A percentile compares a stretch with the other conserved stretches of the same genome.
phyloP scores from a whole-genome alignment of 495 filamentous ascomycete species.

The Podospora pseudoanserina region DNA sequence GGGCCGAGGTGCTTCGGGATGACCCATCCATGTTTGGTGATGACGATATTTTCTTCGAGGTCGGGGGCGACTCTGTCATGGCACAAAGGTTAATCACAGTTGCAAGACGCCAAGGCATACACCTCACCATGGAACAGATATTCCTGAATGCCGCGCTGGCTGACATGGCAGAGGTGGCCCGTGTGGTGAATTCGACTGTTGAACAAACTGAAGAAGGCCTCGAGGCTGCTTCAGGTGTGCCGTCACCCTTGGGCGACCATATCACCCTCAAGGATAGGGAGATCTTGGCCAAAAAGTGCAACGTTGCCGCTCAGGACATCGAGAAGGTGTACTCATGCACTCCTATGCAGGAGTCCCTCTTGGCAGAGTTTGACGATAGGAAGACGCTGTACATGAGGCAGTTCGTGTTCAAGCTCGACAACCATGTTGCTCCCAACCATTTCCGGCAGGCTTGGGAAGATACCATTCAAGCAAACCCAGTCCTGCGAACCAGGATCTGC shows the following conservation, averaged over 20 bases:
- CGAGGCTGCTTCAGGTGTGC: no score
- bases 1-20: no score
- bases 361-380: neutral
- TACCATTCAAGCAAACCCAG: neutral
- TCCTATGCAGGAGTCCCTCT: neutral
- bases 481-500: neutral
- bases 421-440: neutral
- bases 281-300: neutral
- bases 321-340: neutral
- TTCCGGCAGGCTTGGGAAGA: neutral
- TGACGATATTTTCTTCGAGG: neutral
- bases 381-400: neutral
- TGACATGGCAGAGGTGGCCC: neutral
- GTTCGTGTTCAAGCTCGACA: neutral
- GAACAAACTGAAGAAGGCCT: no score
- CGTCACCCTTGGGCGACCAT: no score
- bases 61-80: neutral
- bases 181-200: neutral
- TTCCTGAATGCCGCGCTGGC: neutral
- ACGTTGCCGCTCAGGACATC: neutral
- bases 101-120: neutral
- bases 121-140: neutral
- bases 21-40: no score
- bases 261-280: no score
- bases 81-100: neutral